These are phyloP conservation scores for Colletotrichum noveboracense DNA, from an alignment of 2,329 filamentous ascomycete species.

Conservation along the genomic window DNA sequence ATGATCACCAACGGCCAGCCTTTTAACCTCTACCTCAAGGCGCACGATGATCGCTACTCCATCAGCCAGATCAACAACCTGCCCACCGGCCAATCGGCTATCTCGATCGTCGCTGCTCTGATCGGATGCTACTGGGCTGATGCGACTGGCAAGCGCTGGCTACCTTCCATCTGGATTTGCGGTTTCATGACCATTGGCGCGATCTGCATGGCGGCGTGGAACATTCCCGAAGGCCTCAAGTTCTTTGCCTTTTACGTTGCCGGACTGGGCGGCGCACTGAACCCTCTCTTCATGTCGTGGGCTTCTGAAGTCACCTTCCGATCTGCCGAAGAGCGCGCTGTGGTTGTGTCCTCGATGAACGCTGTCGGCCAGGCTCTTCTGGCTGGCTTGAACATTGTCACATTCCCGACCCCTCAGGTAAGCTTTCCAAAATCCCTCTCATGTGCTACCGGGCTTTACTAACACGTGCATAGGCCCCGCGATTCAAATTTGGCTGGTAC, in stretches of 20 bases:
- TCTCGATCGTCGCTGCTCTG: slow-evolving; percentile 64
- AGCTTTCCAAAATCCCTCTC: neutral
- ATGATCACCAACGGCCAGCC: slow-evolving; percentile 41
- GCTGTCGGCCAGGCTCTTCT: neutral
- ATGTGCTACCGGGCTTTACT: neutral
- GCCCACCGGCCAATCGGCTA: slow-evolving; percentile 60
- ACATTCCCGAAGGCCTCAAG: slow-evolving; percentile 56
- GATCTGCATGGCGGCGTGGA: slow-evolving; percentile 56
- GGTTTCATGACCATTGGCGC: neutral
- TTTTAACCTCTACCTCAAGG: slow-evolving; percentile 51
- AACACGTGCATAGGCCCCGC: neutral
- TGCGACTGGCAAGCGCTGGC: slow-evolving; percentile 68
- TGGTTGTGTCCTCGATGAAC: slow-evolving; percentile 5
- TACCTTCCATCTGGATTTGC: slow-evolving; percentile 32
- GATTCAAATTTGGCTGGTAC: slow-evolving; percentile 7
- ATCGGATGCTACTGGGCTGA: slow-evolving; percentile 65
- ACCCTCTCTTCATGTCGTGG: slow-evolving; percentile 3
- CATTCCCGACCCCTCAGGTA: slow-evolving; percentile 1
- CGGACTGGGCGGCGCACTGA: neutral
- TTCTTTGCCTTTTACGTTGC: slow-evolving; percentile 57
- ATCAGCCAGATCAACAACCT: slow-evolving; percentile 60
- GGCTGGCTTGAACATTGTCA: neutral
- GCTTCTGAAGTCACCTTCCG: neutral
- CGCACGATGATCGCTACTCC: slow-evolving; percentile 45
- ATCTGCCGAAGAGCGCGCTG: neutral